These are phyloP conservation scores for Solanum medicagineum DNA, from an alignment of 257 asterid genomes.

Conservation along the genomic window DNA sequence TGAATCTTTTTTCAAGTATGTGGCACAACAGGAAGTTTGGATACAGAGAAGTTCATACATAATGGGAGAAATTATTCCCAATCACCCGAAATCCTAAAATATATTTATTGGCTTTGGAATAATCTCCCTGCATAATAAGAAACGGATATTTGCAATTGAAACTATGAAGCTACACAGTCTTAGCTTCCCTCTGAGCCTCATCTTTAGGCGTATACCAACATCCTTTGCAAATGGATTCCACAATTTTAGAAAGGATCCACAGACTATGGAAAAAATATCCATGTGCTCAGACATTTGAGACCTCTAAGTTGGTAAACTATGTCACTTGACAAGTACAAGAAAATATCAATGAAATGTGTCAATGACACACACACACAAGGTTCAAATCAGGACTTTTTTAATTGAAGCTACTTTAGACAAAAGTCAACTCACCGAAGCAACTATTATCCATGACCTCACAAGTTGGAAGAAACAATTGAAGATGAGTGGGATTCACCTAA, in stretches of 20 bases:
- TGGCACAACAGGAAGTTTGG: not conserved
- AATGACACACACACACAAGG: not conserved
- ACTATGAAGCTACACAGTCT: not conserved
- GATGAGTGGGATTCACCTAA: not conserved
- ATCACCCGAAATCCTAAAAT: not conserved
- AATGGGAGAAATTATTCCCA: not conserved
- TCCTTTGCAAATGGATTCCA: not conserved
- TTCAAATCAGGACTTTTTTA: not conserved
- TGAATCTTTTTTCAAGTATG: not conserved
- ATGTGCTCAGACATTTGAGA: not conserved
- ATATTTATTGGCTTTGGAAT: not conserved
- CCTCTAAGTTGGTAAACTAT: not conserved
- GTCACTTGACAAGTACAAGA: not conserved
- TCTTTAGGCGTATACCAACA: not conserved
- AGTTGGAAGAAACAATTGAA: not conserved
- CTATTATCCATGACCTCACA: not conserved
- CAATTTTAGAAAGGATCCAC: not conserved
- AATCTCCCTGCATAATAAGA: not conserved
- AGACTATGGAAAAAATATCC: not conserved
- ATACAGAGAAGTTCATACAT: not conserved
- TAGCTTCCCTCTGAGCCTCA: not conserved
- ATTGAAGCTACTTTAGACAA: not conserved
- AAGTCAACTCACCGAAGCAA: not conserved
- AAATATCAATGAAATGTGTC: not conserved
- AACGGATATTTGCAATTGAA: not conserved